Conservation (phyloP, 2,329 filamentous ascomycete species). For the Verticillium zaregamsianum region DNA sequence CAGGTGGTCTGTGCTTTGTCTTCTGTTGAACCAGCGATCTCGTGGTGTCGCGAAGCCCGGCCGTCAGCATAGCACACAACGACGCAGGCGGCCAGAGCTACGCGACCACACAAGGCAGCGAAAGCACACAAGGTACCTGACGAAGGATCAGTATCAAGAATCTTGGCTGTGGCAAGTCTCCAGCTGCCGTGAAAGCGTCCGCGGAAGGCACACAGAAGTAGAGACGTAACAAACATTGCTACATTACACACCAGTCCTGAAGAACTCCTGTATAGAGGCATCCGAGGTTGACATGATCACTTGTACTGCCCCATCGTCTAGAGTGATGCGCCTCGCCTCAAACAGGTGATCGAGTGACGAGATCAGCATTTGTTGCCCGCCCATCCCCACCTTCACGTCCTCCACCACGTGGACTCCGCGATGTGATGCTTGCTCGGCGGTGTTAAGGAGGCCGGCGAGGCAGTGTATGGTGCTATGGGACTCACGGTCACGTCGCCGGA, state of each 20-base stretch:
- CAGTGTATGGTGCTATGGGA: neutral
- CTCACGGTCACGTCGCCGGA: neutral
- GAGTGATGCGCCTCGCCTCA: neutral
- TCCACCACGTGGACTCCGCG: neutral
- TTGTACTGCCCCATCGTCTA: neutral
- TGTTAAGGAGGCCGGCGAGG: neutral
- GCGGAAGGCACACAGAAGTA: neutral
- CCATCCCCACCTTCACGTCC: neutral
- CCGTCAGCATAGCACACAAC: neutral
- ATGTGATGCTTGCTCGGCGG: neutral
- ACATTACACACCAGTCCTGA: neutral
- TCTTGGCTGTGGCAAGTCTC: neutral
- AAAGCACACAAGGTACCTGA: neutral
- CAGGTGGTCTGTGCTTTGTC: neutral
- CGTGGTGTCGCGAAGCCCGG: neutral
- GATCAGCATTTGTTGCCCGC: neutral
- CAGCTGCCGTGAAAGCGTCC: neutral
- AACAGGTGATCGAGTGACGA: neutral
- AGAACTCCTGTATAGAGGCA: neutral
- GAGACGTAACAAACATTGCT: neutral
- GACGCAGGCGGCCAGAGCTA: neutral
- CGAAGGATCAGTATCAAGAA: neutral
- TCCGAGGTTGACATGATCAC: neutral
- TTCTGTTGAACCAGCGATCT: neutral
- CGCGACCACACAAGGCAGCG: neutral